phyloP scores from a whole-genome alignment of 306 rosid species.

The Medicago lupulina region DNA sequence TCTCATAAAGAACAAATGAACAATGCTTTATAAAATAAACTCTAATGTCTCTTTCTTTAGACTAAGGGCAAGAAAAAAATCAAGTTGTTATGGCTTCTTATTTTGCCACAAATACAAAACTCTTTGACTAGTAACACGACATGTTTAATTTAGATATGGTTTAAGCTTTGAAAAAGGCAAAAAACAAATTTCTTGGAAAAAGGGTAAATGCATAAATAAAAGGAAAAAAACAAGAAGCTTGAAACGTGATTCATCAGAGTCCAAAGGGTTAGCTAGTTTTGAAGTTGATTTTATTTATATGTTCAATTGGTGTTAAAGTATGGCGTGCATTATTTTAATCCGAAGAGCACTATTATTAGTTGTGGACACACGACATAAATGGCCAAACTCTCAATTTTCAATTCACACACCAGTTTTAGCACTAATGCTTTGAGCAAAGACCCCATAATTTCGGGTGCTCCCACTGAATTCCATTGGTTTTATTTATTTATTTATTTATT shows the following conservation, averaged over 20 bases:
- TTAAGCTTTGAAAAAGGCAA: constrained; percentile 59
- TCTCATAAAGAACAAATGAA: neutral
- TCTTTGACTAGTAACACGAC: constrained; percentile 40
- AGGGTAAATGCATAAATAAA: neutral
- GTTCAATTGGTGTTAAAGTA: neutral
- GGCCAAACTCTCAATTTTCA: neutral
- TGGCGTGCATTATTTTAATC: neutral
- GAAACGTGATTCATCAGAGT: neutral
- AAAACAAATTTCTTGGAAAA: constrained; percentile 42
- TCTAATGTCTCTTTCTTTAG: constrained; percentile 18
- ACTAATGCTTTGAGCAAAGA: neutral
- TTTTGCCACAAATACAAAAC: constrained; percentile 38
- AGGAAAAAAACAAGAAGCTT: neutral
- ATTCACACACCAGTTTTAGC: neutral
- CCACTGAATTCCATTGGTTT: neutral
- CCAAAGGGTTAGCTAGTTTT: neutral
- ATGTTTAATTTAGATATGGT: constrained; percentile 42
- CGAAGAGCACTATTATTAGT: neutral
- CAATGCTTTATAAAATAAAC: constrained; percentile 7
- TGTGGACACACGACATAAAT: neutral
- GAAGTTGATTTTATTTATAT: too few relatives aligned
- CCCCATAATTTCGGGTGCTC: neutral
- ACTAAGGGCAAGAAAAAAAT: constrained; percentile 37
- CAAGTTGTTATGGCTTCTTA: constrained; percentile 25
- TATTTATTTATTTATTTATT: too few relatives aligned